Percentiles rank a stretch among this genome's conserved stretches.
Conservation (phyloP, 2,329 filamentous ascomycete genomes). For the Trichothecium roseum region DNA sequence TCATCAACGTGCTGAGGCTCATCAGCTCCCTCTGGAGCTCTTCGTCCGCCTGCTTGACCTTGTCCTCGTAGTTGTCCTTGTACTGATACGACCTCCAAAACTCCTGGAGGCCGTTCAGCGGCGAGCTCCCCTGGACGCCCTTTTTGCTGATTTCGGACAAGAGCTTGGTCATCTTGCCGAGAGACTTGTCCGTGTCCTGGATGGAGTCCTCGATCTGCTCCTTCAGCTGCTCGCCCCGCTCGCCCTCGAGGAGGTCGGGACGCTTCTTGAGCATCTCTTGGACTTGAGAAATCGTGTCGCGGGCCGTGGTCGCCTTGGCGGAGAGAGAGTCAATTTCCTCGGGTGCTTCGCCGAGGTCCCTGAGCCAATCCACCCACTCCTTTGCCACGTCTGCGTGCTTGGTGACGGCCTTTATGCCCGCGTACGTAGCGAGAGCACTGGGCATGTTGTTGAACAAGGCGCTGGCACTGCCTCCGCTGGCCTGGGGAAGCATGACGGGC, state of each 20-base stretch:
- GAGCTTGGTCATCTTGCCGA: slow-evolving; percentile 18
- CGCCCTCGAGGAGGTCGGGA: slow-evolving; percentile 19
- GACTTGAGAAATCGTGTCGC: slow-evolving; percentile 20
- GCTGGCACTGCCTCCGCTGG: not conserved
- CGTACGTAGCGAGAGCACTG: slow-evolving; percentile 14
- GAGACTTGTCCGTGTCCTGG: slow-evolving; percentile 12
- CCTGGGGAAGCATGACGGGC: not conserved
- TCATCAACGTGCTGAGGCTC: slow-evolving; percentile 17
- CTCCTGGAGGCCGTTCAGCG: slow-evolving; percentile 13
- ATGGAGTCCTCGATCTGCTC: slow-evolving; percentile 18
- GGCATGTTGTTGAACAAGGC: slow-evolving; percentile 14
- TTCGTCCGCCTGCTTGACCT: slow-evolving; percentile 17
- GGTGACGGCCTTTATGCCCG: slow-evolving; percentile 13
- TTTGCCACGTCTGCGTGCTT: slow-evolving; percentile 20
- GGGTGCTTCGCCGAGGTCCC: slow-evolving; percentile 17
- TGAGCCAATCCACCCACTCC: slow-evolving; percentile 22
- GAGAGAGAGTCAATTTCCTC: slow-evolving; percentile 18
- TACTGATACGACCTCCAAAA: slow-evolving; percentile 23
- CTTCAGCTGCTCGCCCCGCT: slow-evolving; percentile 14
- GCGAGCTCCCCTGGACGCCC: slow-evolving; percentile 9
- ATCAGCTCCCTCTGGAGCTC: slow-evolving; percentile 18
- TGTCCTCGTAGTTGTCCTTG: slow-evolving; percentile 19
- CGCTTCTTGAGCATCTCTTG: slow-evolving; percentile 15
- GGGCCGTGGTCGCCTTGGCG: slow-evolving; percentile 15
- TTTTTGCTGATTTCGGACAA: slow-evolving; percentile 16